phyloP scores from a whole-genome alignment of 2,329 filamentous ascomycete genomes.

The Neonectria magnoliae region DNA sequence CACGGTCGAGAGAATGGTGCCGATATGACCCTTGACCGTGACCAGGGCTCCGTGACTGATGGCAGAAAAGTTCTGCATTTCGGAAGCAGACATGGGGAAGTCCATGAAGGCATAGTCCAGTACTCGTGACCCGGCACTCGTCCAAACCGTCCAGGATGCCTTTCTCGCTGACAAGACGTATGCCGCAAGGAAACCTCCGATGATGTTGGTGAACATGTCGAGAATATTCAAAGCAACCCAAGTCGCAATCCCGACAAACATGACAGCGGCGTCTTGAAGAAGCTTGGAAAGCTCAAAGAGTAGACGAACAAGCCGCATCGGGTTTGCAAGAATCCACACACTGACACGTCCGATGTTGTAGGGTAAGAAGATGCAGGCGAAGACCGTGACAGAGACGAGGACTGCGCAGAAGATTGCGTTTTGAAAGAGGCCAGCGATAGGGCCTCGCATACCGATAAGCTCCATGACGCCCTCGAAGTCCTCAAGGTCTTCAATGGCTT shows the following conservation, averaged over 20 bases:
- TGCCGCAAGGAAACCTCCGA: slow-evolving; percentile 45
- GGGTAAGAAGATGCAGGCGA: slow-evolving; percentile 86
- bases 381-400: slow-evolving; percentile 86
- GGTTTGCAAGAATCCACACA: slow-evolving; percentile 82
- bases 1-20: slow-evolving; percentile 51
- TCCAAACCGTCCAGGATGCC: slow-evolving; percentile 55
- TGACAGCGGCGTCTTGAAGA: slow-evolving; percentile 78
- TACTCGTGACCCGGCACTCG: slow-evolving; percentile 58
- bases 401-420: slow-evolving; percentile 95
- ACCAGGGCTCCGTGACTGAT: slow-evolving; percentile 77
- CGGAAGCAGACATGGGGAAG: slow-evolving; percentile 63
- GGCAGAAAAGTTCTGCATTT: slow-evolving; percentile 81
- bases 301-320: slow-evolving; percentile 77
- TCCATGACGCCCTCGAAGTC: slow-evolving; percentile 97
- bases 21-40: slow-evolving; percentile 65
- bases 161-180: slow-evolving; percentile 49
- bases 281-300: slow-evolving; percentile 81
- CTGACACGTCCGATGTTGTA: slow-evolving; percentile 91
- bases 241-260: slow-evolving; percentile 66
- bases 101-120: slow-evolving; percentile 61
- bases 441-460: slow-evolving; percentile 94
- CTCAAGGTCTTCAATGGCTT: slow-evolving; percentile 85
- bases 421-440: slow-evolving; percentile 87
- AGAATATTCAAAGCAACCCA: slow-evolving; percentile 54
- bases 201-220: slow-evolving; percentile 49